Evolutionary conservation across 768 basidiomycete species (phyloP).

Genomic region (Boletus tomentosulus): DNA sequence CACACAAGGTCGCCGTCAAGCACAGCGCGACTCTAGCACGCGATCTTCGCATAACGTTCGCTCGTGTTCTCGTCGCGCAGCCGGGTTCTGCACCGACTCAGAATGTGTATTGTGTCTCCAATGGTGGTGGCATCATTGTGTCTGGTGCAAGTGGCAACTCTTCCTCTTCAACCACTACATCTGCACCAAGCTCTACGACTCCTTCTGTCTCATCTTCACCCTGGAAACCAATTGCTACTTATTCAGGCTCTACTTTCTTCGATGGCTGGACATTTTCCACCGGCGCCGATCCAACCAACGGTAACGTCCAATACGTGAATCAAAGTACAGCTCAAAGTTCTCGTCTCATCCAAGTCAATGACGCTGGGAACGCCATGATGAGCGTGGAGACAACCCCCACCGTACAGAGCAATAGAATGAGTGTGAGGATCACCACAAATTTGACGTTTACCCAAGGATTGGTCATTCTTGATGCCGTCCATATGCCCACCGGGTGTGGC

Average conservation of each 20-base stretch:
- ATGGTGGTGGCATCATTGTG: slow-evolving; percentile 19
- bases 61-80: slow-evolving; percentile 46
- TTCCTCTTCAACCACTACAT: slow-evolving; percentile 24
- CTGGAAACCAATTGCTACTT: slow-evolving; percentile 57
- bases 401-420: slow-evolving; percentile 64
- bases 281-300: slow-evolving; percentile 70
- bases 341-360: slow-evolving; percentile 64
- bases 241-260: slow-evolving; percentile 73
- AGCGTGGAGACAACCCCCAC: slow-evolving; percentile 77
- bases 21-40: slow-evolving; percentile 60
- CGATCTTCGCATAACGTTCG: slow-evolving; percentile 66
- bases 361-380: slow-evolving; percentile 78
- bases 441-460: slow-evolving; percentile 60
- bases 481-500: slow-evolving; percentile 89
- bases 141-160: slow-evolving; percentile 12
- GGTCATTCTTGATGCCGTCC: slow-evolving; percentile 76
- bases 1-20: slow-evolving; percentile 52
- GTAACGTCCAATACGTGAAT: slow-evolving; percentile 65
- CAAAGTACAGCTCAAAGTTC: slow-evolving; percentile 53
- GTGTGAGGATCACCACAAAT: slow-evolving; percentile 72
- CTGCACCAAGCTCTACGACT: slow-evolving; percentile 17
- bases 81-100: slow-evolving; percentile 27
- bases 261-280: slow-evolving; percentile 76
- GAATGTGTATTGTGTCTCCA: slow-evolving; percentile 35
- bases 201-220: slow-evolving; percentile 39